Evolutionary conservation across 768 basidiomycete species (phyloP).

Genomic region (Tricholoma matsutake): DNA sequence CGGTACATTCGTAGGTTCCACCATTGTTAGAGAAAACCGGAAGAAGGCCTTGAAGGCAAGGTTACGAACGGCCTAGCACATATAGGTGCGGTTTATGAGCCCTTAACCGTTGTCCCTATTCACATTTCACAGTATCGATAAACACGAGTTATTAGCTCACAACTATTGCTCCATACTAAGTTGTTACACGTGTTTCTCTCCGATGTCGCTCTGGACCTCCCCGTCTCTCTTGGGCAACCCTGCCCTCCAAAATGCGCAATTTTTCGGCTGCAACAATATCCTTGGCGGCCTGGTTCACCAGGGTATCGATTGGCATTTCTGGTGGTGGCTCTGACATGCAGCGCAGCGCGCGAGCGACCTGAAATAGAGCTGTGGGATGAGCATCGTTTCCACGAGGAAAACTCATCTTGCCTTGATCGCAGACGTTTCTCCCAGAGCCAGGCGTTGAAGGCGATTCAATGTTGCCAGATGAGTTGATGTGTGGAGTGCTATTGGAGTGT

Average conservation of each 20-base stretch:
- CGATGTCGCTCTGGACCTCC: constrained; percentile 23
- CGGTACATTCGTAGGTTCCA: constrained; percentile 74
- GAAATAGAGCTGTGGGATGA: constrained; percentile 4
- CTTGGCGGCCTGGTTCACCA: constrained; percentile 57
- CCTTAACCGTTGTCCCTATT: not conserved
- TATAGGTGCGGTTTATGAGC: not conserved
- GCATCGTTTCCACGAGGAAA: not conserved
- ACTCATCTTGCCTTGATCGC: constrained; percentile 43
- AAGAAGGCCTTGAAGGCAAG: constrained; percentile 65
- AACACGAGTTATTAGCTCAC: not conserved
- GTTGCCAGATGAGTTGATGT: constrained; percentile 46
- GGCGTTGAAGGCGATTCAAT: constrained; percentile 47
- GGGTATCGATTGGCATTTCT: constrained; percentile 39
- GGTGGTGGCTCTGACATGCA: constrained; percentile 49
- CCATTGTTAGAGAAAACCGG: constrained; percentile 70
- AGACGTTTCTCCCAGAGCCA: constrained; percentile 46
- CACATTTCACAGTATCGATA: constrained; percentile 1
- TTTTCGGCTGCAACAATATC: constrained; percentile 72
- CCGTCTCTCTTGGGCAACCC: constrained; percentile 28
- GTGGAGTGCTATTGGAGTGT: constrained; percentile 51
- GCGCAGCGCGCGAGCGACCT: constrained; percentile 57
- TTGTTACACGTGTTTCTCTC: constrained; percentile 13
- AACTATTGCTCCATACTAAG: constrained; percentile 2
- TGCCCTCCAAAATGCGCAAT: constrained; percentile 48
- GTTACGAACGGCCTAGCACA: constrained; percentile 51